Evolutionary conservation across 2,329 filamentous ascomycete species (phyloP), one percentile per base, ranked within the genome.

Genomic region (Claviceps africana): DNA sequence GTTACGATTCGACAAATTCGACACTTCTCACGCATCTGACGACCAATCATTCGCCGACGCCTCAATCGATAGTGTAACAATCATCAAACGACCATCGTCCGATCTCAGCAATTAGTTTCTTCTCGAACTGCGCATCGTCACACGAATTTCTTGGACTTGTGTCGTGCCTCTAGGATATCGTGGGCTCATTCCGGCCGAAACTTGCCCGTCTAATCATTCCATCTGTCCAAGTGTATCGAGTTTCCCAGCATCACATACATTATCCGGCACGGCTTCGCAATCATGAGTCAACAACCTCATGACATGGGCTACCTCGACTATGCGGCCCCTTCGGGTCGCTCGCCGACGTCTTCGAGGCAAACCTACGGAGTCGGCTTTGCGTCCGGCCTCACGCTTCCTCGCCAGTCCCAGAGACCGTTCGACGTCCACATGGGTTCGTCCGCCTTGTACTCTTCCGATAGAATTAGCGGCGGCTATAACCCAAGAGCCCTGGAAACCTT

Each of bases 241-340:
- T 43, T 19, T 15, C 15, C 4, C 30, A 33, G 21, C 33, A 25
- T 57, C 59, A 58, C 58, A 61, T 57, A 53, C 58, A 56, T 54
- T 51, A 56, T 56, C 56, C 57, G 58, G 55, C 54, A 51, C 45
- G 42, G 22, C 45, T 39, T 44, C 22, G 43, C 33, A 45, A 65
- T 55, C 50, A 70, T 70, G 67, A 65, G 64, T 59, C 76, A 78
- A 63, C 76, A 76, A 63, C 67, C 64, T 52, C 72, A 76, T 66
- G 82, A 86, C 55, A 81, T 85, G 76, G 60, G 65, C 52, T 89
- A 87, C 72, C 81, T 86, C 70, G 83, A 87, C 59, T 85, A 86
- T 60, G 69, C 77, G 54, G 68, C 68, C 42, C 63, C 72, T 35
- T 61, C 77, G 56, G 83, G 82, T 65, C 84, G 86, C 63, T 71